Evolutionary conservation across 768 basidiomycete genomes (phyloP).

Genomic region (Infundibulicybe gibba): DNA sequence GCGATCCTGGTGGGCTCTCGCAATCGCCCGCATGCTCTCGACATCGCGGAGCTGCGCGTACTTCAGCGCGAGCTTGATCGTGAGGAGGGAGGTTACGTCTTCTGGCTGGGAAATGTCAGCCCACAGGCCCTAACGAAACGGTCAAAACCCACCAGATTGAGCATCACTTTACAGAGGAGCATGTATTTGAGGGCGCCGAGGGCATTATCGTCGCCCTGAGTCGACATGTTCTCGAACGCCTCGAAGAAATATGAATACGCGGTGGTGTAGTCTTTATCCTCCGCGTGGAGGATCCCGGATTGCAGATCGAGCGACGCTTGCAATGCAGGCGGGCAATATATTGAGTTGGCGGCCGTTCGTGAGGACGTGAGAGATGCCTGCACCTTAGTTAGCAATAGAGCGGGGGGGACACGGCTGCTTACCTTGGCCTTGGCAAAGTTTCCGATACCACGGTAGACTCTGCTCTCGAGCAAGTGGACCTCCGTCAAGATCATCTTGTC

Average conservation of each 20-base stretch:
- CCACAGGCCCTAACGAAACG: not conserved
- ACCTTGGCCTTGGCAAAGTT: conserved; percentile 93
- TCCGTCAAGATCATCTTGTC: conserved; percentile 99
- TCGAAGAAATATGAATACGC: conserved; percentile 98
- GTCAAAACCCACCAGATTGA: conserved; percentile 74
- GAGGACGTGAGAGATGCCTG: conserved; percentile 88
- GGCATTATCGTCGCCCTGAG: conserved; percentile 75
- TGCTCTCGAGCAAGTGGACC: conserved; percentile 90
- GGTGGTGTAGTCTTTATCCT: conserved; percentile 97
- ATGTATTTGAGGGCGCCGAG: conserved; percentile 94
- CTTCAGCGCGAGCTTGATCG: conserved; percentile 83
- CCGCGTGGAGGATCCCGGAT: conserved; percentile 82
- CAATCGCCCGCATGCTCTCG: conserved; percentile 94
- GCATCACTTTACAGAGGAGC: conserved; percentile 97
- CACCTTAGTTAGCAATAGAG: not conserved
- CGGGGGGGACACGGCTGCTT: conserved; percentile 6
- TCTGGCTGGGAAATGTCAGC: conserved; percentile 59
- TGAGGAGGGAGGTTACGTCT: conserved; percentile 84
- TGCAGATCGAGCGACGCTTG: conserved; percentile 51
- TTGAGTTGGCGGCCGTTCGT: conserved; percentile 90
- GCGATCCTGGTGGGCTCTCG: conserved; percentile 88
- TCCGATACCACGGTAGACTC: conserved; percentile 85
- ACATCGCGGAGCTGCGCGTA: conserved; percentile 88
- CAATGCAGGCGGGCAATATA: conserved; percentile 67
- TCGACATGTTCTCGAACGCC: conserved; percentile 84